These are phyloP conservation scores for Metschnikowia sp. DNA, from an alignment of 805 yeast genomes.

Conservation along the genomic window DNA sequence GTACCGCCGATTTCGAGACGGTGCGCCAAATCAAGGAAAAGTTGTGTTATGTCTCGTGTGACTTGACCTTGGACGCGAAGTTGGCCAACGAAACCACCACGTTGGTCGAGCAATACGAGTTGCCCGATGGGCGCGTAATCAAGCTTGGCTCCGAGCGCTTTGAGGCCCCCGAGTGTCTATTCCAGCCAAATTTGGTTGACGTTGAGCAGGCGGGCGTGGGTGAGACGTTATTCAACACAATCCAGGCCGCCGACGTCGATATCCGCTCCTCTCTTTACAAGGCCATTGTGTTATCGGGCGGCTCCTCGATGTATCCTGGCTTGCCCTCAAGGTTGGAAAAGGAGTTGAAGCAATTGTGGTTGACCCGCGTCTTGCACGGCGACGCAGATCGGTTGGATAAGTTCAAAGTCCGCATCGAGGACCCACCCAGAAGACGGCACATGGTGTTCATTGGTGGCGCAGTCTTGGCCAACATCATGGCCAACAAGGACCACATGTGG, in stretches of 20 bases:
- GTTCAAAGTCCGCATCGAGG: conserved; percentile 95
- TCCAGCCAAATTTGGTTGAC: conserved; percentile 93
- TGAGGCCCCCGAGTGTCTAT: conserved; percentile 94
- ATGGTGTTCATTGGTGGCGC: conserved; percentile 99
- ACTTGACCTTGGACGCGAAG: conserved; percentile 82
- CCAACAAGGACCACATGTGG: conserved; percentile 99
- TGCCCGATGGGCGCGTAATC: conserved; percentile 95
- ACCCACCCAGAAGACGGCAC: conserved; percentile 97
- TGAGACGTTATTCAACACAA: conserved; percentile 84
- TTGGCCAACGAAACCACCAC: conserved; percentile 94
- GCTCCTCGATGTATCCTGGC: conserved; percentile 98
- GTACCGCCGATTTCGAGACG: conserved; percentile 98
- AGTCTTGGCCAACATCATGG: conserved; percentile 95
- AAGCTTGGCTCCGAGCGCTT: conserved; percentile 94
- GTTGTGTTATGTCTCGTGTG: conserved; percentile 91
- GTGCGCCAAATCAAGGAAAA: conserved; percentile 97
- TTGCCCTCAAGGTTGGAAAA: conserved; percentile 92
- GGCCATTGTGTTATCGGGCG: conserved; percentile 94
- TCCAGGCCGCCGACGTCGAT: conserved; percentile 94
- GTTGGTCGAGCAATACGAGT: conserved; percentile 83
- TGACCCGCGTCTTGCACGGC: conserved; percentile 78
- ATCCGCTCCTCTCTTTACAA: conserved; percentile 83
- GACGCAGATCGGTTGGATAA: conserved; percentile 84
- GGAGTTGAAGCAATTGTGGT: conserved; percentile 95
- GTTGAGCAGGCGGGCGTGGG: conserved; percentile 97